Evolutionary conservation across 495 filamentous ascomycete genomes (phyloP), one percentile per base, ranked within the genome.

Genomic region (Penicillium manginii): DNA sequence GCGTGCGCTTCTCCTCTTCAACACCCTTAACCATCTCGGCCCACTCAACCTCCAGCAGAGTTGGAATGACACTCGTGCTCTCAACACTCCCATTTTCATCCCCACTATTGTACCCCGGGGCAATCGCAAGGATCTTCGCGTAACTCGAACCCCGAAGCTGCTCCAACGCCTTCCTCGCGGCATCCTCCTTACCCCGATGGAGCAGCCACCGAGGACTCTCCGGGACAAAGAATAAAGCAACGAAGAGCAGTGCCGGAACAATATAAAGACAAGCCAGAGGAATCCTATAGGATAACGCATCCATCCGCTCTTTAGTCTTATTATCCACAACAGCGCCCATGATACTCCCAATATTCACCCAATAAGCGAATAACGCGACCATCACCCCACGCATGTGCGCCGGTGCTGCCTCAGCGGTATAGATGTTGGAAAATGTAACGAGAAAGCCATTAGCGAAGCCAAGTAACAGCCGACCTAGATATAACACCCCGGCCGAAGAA

Each of bases 401-500:
- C 0, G 60, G 60, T 12, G 60, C 55, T 33, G 53, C 60, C 29
- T 62, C 60, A 0, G 55, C 56, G 3, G 60, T 62, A 17, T 55
- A 62, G 1, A 62, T 58, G 33, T 62, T 62, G 2, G 60, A 62
- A 12, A 62, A 62, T 0, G 60, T 55, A 1, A 62, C 60, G 2
- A 62, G 18, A 31, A 62, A 62, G 5, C 60, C 60, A 35, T 62
- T 62, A 14, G 60, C 60, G 14, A 62, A 62, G 18, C 60, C 60
- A 2, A 62, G 39, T 5, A 62, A 51, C 2, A 62, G 40, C 3
- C 60, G 60, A 10, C 60, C 60, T 10, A 62, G 46, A 22, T 62
- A 62, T 32, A 62, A 31, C 1, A 58, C 55, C 12, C 60, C 60
- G 0, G 50, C 31, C 2, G 55, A 45, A 8, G 55, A 46, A 2